phyloP scores from a whole-genome alignment of 2,329 filamentous ascomycete genomes.

The Aureobasidium pullulans region DNA sequence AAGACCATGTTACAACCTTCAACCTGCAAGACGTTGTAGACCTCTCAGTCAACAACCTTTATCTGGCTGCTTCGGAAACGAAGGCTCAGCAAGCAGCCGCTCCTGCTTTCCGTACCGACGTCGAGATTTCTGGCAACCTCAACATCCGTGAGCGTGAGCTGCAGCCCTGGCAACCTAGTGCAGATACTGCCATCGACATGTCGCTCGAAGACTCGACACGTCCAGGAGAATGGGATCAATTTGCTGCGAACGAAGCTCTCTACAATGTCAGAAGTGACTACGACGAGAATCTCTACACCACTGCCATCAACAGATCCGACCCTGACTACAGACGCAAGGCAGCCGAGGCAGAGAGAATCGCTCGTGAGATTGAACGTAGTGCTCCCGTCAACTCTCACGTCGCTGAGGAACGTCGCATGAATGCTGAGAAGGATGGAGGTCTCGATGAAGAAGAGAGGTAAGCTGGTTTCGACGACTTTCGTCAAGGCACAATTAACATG shows the following conservation, averaged over 20 bases:
- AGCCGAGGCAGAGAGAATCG: slow-evolving; percentile 73
- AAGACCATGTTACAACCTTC: slow-evolving; percentile 51
- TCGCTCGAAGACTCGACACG: slow-evolving; percentile 55
- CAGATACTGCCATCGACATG: slow-evolving; percentile 52
- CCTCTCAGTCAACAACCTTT: slow-evolving; percentile 47
- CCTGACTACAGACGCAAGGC: slow-evolving; percentile 73
- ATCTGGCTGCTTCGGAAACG: slow-evolving; percentile 42
- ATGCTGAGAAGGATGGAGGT: slow-evolving; percentile 57
- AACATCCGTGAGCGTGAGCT: slow-evolving; percentile 62
- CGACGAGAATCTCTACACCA: slow-evolving; percentile 92
- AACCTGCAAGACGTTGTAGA: slow-evolving; percentile 54
- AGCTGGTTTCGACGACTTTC: slow-evolving; percentile 23
- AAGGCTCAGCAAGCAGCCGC: slow-evolving; percentile 54
- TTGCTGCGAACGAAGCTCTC: slow-evolving; percentile 76
- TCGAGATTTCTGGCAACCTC: slow-evolving; percentile 70
- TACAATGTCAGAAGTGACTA: slow-evolving; percentile 89
- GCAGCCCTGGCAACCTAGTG: slow-evolving; percentile 71
- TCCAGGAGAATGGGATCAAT: slow-evolving; percentile 73
- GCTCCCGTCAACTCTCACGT: slow-evolving; percentile 71
- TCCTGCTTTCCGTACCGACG: slow-evolving; percentile 73
- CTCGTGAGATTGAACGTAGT: slow-evolving; percentile 79
- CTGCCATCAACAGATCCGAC: slow-evolving; percentile 74
- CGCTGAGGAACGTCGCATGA: slow-evolving; percentile 71
- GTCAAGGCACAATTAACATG: slow-evolving; percentile 13
- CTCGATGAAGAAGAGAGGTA: slow-evolving; percentile 89